Percentiles rank a stretch among this genome's conserved stretches.
phyloP scores from a whole-genome alignment of 2,329 filamentous ascomycete genomes.

The Aspergillus phoenicis region DNA sequence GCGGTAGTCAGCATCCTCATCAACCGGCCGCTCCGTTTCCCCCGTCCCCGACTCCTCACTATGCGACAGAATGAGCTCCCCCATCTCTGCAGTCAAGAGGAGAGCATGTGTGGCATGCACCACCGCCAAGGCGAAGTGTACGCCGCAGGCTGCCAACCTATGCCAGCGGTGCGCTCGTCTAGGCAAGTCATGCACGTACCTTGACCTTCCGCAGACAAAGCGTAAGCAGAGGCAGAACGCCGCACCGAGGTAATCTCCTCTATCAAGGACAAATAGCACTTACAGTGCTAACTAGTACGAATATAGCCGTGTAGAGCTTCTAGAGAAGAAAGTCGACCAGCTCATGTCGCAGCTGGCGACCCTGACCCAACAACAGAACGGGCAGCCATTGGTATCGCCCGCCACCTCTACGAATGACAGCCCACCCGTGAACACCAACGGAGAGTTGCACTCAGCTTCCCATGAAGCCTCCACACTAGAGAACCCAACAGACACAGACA shows the following conservation, averaged over 20 bases:
- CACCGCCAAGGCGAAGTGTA: conserved; percentile 28
- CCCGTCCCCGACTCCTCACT: background rate
- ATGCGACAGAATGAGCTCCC: background rate
- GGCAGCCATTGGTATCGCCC: conserved; percentile 8
- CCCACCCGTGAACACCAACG: background rate
- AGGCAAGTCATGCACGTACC: conserved; percentile 30
- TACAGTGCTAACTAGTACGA: background rate
- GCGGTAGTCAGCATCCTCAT: background rate
- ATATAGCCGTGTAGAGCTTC: conserved; percentile 24
- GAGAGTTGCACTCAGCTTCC: conserved; percentile 5
- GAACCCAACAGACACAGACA: conserved; percentile 9
- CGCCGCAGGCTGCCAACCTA: conserved; percentile 21
- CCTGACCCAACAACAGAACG: conserved; percentile 21
- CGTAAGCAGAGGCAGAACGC: conserved; percentile 25
- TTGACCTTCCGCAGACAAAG: conserved; percentile 31
- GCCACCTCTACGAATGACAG: background rate
- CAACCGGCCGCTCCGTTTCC: conserved; percentile 2
- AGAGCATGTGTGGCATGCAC: conserved; percentile 29
- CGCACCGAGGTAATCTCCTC: conserved; percentile 4
- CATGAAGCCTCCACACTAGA: background rate
- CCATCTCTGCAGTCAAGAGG: conserved; percentile 19
- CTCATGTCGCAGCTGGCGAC: conserved; percentile 22
- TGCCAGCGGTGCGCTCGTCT: conserved; percentile 26
- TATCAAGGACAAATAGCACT: background rate
- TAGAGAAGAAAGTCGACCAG: conserved; percentile 27